Evolutionary conservation across 495 filamentous ascomycete genomes (phyloP), one percentile per base, ranked within the genome.

Genomic region (Oidiodendron maius): DNA sequence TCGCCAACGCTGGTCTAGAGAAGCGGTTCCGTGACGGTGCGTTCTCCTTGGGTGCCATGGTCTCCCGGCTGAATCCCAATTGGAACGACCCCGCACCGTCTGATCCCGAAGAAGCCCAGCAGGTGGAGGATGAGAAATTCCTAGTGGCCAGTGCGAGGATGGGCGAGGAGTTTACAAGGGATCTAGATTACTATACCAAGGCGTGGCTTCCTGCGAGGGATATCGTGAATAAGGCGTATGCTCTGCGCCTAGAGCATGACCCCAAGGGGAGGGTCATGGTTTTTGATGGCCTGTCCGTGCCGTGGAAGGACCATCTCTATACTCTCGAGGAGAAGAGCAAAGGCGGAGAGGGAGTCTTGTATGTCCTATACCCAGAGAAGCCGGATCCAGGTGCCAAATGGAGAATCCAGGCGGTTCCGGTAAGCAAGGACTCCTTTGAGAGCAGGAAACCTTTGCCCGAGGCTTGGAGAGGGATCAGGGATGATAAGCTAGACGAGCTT

Each of bases 261-360:
- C 57, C 79, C 8, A 66, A 80, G 49, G 93, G 91, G 34, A 78
- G 84, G 32, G 82, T 98, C 42, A 69, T 97, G 58, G 82, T 96
- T 4, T 71, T 97, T 17, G 76, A 83, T 44, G 71, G 82, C 10
- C 79, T 78, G 45, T 77, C 83, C 32, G 78, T 88, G 46, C 94
- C 93, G 9, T 98, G 93, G 93, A 89, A 91, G 62, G 91, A 96
- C 59, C 93, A 98, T 58, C 74, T 98, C 13, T 96, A 95, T 68
- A 81, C 77, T 32, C 77, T 97, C 21, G 94, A 98, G 69, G 74
- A 76, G 48, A 71, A 82, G 49, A 70, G 71, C 18, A 62, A 59
- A 2, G 61, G 60, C 2, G 64, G 64, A 10, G 64, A 66, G 0
- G 76, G 76, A 59, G 79, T 88, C 4, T 67, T 89, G n/a, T 97